Base-by-base conservation (phyloP, 2,329 filamentous ascomycete genomes). In the Colletotrichum higginsianum region DNA sequence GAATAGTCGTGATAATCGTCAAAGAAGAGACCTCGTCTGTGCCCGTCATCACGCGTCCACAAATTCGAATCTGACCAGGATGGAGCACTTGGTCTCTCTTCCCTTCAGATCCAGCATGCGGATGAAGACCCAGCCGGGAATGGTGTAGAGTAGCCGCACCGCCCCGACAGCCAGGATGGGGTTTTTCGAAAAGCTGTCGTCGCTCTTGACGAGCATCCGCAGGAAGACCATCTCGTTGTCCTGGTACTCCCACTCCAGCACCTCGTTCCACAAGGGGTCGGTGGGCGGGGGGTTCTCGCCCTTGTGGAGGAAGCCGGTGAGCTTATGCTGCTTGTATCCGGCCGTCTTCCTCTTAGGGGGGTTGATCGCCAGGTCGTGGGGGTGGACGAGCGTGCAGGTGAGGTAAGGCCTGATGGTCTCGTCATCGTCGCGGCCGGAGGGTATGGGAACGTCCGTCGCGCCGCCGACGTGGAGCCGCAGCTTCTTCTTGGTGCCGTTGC, bases 141-240 rank as follows among this genome's bases (percentile, higher is more conserved):
- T 80, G 2, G 85, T 84, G 77, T 92, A 92, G 67, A 84, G 73
- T 38, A 93, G 75, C 53, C 91, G 80, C n/a, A 93, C 85, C 0
- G 90, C 88, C 0, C 87, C 84, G 2, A 91, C 89, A 0, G 87
- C 88, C 73, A 92, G 86, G 63, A 90, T 87, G 0, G 90, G 90
- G 74, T 93, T 93, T 55, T 82, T 82, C 0, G 88, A 82, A 79
- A 89, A 93, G 73, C 85, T 86, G 71, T 91, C 89, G 71, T 93
- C 91, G 74, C 87, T 90, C 84, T 93, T 93, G 80, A 93, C 85
- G 52, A 92, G 81, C 70, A 93, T 84, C 0, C 91, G 84, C 74
- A 93, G 74, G 75, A 93, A 93, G 0, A 87, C 86, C 58, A 93
- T 77, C 77, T 92, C 91, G 74, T 89, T 91, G 67, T 92, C 90